phyloP scores from a whole-genome alignment of 2,329 filamentous ascomycete genomes.

The Hymenoscyphus infarciens region DNA sequence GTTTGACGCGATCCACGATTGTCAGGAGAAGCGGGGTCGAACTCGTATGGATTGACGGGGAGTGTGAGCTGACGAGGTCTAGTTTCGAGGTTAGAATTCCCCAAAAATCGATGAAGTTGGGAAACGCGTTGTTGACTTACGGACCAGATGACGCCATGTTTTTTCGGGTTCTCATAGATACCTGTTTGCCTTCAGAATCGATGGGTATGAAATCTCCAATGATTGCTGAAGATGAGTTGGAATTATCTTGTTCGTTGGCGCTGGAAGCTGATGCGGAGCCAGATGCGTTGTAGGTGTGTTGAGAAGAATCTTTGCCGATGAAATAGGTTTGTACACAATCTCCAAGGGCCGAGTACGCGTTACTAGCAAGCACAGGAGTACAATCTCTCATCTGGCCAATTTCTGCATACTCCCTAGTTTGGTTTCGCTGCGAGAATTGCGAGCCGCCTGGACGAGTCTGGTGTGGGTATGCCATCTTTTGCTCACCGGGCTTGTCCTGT shows the following conservation, averaged over 20 bases:
- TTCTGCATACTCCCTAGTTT: not conserved
- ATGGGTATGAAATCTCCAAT: conserved; percentile 30
- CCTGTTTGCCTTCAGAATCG: conserved; percentile 8
- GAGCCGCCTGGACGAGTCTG: not conserved
- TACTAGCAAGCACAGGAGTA: not conserved
- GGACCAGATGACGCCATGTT: not conserved
- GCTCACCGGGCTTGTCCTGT: not conserved
- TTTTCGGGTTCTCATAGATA: not conserved
- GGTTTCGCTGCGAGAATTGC: not conserved
- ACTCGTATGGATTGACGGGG: conserved; percentile 26
- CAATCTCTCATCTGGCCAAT: not conserved
- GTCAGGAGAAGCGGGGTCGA: conserved; percentile 29
- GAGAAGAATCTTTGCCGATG: not conserved
- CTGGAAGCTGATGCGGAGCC: conserved; percentile 10
- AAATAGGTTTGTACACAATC: conserved; percentile 1
- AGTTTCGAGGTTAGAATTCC: not conserved
- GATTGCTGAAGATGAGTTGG: conserved; percentile 22
- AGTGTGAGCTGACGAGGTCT: not conserved
- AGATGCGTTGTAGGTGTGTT: not conserved
- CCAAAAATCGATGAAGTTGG: not conserved
- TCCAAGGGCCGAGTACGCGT: conserved; percentile 4
- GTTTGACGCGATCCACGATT: conserved; percentile 21
- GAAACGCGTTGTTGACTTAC: conserved; percentile 4
- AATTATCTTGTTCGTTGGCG: conserved; percentile 12
- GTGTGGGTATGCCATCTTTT: not conserved